phyloP scores from a whole-genome alignment of 495 filamentous ascomycete genomes.

The Cercophora sp. region DNA sequence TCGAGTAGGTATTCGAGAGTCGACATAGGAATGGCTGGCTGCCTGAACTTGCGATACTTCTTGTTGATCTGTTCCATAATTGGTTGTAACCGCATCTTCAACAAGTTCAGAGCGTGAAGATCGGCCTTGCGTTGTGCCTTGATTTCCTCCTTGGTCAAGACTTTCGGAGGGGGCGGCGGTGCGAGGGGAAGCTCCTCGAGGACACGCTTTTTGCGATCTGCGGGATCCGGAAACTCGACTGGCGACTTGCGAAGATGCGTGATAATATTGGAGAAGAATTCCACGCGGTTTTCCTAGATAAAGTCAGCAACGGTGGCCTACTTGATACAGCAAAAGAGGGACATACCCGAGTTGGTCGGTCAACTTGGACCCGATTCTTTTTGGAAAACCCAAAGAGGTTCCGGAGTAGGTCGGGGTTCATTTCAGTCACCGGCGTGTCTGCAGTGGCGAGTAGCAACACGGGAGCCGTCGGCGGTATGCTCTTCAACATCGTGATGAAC shows the following conservation, averaged over 20 bases:
- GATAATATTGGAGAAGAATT: slow-evolving; percentile 73
- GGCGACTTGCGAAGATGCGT: slow-evolving; percentile 73
- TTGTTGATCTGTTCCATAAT: slow-evolving; percentile 93
- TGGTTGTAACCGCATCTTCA: slow-evolving; percentile 84
- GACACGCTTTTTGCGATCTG: slow-evolving; percentile 78
- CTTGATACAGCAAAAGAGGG: no score
- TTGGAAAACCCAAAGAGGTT: slow-evolving; percentile 83
- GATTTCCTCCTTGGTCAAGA: slow-evolving; percentile 68
- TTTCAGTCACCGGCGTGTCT: no score
- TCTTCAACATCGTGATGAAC: slow-evolving; percentile 72
- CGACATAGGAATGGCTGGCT: slow-evolving; percentile 67
- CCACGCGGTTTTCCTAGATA: slow-evolving; percentile 48
- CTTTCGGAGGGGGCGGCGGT: slow-evolving; percentile 59
- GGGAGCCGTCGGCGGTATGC: slow-evolving; percentile 80
- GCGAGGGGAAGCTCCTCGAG: slow-evolving; percentile 73
- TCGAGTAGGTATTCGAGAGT: slow-evolving; percentile 75
- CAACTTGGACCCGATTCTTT: slow-evolving; percentile 66
- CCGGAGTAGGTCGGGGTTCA: slow-evolving; percentile 58
- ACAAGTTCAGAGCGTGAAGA: slow-evolving; percentile 69
- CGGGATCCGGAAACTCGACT: slow-evolving; percentile 77
- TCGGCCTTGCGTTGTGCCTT: slow-evolving; percentile 78
- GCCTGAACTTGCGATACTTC: slow-evolving; percentile 77
- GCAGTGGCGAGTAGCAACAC: slow-evolving; percentile 79
- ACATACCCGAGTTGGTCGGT: slow-evolving; percentile 51
- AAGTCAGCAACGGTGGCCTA: background rate